phyloP scores from a whole-genome alignment of 768 basidiomycete genomes.

The Pulveroboletus sp. region DNA sequence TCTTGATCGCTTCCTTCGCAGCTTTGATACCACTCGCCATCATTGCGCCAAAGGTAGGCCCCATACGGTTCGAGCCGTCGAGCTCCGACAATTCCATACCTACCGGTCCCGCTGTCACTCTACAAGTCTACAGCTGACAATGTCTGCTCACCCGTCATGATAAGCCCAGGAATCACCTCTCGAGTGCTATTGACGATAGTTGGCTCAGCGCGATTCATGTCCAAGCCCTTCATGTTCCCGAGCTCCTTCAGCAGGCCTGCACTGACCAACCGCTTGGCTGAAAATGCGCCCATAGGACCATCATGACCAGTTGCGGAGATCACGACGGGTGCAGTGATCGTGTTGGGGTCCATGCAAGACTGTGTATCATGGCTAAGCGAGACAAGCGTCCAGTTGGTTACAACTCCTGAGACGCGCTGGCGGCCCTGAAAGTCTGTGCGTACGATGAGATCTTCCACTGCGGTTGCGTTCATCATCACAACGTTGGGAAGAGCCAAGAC shows the following conservation, averaged over 20 bases:
- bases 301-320: conserved; percentile 74
- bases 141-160: conserved; percentile 57
- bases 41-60: conserved; percentile 78
- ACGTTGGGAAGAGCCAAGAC: conserved; percentile 70
- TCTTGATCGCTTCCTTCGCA: conserved; percentile 56
- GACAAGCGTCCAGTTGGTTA: conserved; percentile 52
- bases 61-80: conserved; percentile 75
- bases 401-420: conserved; percentile 48
- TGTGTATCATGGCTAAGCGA: conserved; percentile 67
- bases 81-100: conserved; percentile 84
- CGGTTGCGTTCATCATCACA: conserved; percentile 71
- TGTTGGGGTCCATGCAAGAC: conserved; percentile 75
- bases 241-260: conserved; percentile 68
- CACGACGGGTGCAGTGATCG: conserved; percentile 74
- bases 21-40: conserved; percentile 72
- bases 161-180: conserved; percentile 69
- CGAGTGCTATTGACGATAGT: conserved; percentile 75
- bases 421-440: conserved; percentile 43
- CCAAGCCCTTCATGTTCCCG: conserved; percentile 75
- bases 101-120: conserved; percentile 17
- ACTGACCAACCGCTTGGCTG: conserved; percentile 73
- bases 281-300: conserved; percentile 78
- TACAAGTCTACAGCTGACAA: neutral
- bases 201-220: conserved; percentile 80
- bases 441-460: conserved; percentile 77